Conservation (phyloP, 2,329 filamentous ascomycete species). For the Aureobasidium sp. region DNA sequence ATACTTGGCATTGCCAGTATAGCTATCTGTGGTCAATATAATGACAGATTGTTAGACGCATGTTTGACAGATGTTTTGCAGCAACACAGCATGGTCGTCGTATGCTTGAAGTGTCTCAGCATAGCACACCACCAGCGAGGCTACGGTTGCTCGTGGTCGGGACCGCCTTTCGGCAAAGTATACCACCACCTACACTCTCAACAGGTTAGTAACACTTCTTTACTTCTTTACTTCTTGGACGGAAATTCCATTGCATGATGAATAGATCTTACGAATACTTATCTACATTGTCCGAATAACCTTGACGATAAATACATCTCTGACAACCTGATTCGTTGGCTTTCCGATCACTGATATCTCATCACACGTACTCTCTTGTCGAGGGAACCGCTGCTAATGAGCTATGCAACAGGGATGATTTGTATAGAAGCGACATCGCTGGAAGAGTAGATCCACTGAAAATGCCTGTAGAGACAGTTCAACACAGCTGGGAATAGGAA, state of each 20-base stretch:
- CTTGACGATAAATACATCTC: slow-evolving; percentile 62
- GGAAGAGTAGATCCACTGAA: background rate
- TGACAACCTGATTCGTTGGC: slow-evolving; percentile 68
- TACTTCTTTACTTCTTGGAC: slow-evolving; percentile 14
- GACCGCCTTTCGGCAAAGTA: background rate
- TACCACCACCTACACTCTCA: background rate
- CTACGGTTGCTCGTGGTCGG: background rate
- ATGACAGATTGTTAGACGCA: slow-evolving; percentile 26
- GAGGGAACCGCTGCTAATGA: background rate
- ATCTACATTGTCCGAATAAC: slow-evolving; percentile 99
- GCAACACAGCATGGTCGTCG: background rate
- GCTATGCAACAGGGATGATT: background rate
- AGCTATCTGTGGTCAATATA: background rate
- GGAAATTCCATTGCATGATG: slow-evolving; percentile 59
- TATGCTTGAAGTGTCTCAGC: background rate
- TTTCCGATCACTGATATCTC: slow-evolving; percentile 14
- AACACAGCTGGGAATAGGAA: too few relatives aligned
- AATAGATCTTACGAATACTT: slow-evolving; percentile 76
- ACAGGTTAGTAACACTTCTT: background rate
- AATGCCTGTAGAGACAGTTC: too few relatives aligned
- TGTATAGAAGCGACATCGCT: background rate
- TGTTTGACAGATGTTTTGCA: background rate
- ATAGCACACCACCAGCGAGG: too few relatives aligned
- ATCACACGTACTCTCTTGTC: background rate
- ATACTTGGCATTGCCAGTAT: background rate